Evolutionary conservation across 2,329 filamentous ascomycete species (phyloP), one percentile per base, ranked within the genome.

Genomic region (Calonectria hongkongensis): DNA sequence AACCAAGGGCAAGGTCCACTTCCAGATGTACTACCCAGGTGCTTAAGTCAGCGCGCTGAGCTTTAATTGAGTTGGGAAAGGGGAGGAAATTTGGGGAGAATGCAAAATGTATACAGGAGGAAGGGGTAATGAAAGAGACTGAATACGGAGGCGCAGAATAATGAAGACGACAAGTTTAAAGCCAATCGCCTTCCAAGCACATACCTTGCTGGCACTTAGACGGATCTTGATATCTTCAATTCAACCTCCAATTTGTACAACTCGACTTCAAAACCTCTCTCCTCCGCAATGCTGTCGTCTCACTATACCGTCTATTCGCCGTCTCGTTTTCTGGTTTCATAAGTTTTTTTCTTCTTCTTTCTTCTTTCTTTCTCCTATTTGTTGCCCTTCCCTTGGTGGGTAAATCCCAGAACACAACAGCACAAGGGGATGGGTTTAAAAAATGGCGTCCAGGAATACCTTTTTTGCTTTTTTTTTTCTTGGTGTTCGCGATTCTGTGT

Each of bases 11-110:
- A 50, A 41, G 27, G 28, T 71, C 8, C 60, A 54, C 21, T 71
- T 66, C 64, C 70, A 71, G 65, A 28, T 71, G 39, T 71, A 71
- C 56, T 71, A 71, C 64, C 64, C 70, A 25, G 70, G 70, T n/a
- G 70, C 70, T 50, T 71, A 71, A 62, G 28, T 33, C 39, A 18
- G 27, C 16, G 16, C n/a, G 30, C 10, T 25, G n/a, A 33, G 43
- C 43, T 18, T n/a, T 39, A 58, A 58, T 39, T 13, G 50, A 16
- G 54, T 36, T 39, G 54, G n/a, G 33, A n/a, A 58, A 39, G 30
- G 36, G 54, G n/a, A 58, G 33, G 54, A 25, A 36, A 39, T 25
- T 39, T 21, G 54, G 15, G 54, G 36, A 58, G 33, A 58, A 27
- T 58, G 54, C 36, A n/a, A 58, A 25, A 13, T 58, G 43, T 58